Evolutionary conservation across 2,329 filamentous ascomycete species (phyloP), one percentile per base, ranked within the genome.

Genomic region (Fusarium sarcochroum): DNA sequence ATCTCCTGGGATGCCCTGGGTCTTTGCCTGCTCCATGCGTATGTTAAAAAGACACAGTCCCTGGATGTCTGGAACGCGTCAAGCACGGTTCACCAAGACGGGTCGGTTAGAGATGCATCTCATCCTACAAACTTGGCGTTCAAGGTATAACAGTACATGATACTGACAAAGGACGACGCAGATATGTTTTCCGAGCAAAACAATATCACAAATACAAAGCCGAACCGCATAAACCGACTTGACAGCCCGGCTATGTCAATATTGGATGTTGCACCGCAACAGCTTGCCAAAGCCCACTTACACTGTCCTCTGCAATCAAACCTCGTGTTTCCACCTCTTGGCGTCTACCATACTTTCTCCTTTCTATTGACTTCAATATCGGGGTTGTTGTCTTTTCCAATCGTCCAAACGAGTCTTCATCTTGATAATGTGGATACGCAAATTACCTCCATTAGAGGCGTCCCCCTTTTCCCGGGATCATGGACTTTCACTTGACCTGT

Each of bases 391-490:
- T 49, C 52, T 45, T 51, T 58, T 59, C 45, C 63, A 68, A 30
- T 30, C 59, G 52, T 52, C 35, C 60, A 63, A 56, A 58, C 51
- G 50, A 55, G 61, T 46, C 58, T 41, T 72, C 70, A 71, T 72
- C 69, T 72, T 62, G 67, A 72, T 63, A 51, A 50, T 73, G 71
- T 73, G 71, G 71, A 67, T 69, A 49, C 63, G 47, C 69, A 72
- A 73, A 73, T 73, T 73, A 71, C 69, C 41, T 55, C 59, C 45
- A 63, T 63, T 72, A 70, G 69, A 63, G 58, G 45, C 58, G 20
- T 55, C 40, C 71, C 71, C 71, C 71, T 63, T 73, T 73, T 72
- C 49, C 69, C 57, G 44, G 56, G 57, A 64, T 66, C 52, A 58
- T 53, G 61, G 52, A 44, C 60, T 66, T 63, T 41, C n/a, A 68